A percentile compares a stretch with the other conserved stretches of the same genome.
Evolutionary conservation across 164 flowering plant genomes (phyloP).

Genomic region (Houttuynia cordata): DNA sequence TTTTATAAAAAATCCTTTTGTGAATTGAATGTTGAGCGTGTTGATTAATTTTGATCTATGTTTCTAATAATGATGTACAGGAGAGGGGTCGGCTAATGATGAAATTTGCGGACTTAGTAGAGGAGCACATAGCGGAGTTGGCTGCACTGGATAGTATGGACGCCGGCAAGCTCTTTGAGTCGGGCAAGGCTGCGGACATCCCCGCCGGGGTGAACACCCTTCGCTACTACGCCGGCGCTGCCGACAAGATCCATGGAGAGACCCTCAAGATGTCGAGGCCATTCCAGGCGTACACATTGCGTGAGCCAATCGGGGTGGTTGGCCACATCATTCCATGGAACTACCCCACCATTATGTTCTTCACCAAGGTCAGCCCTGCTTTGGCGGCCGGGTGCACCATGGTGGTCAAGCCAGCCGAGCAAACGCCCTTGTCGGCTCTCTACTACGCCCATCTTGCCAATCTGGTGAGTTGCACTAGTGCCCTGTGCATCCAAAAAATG

Average conservation of each 20-base stretch:
- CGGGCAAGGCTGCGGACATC: conserved; percentile 32
- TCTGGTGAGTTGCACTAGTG: conserved; percentile 24
- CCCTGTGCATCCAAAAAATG: too few relatives aligned
- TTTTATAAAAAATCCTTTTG: too few relatives aligned
- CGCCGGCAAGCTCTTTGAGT: conserved; percentile 44
- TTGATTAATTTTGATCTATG: too few relatives aligned
- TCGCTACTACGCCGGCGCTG: conserved; percentile 79
- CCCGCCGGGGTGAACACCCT: conserved; percentile 27
- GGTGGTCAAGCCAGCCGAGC: conserved; percentile 85
- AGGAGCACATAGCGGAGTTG: conserved; percentile 47
- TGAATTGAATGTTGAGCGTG: too few relatives aligned
- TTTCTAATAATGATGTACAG: conserved; percentile 14
- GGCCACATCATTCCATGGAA: conserved; percentile 80
- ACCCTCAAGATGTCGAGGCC: conserved; percentile 47
- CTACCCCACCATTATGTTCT: conserved; percentile 25
- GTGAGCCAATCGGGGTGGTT: conserved; percentile 75
- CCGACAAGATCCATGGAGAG: conserved; percentile 76
- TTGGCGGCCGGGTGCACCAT: conserved; percentile 86
- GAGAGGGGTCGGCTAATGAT: conserved; percentile 49
- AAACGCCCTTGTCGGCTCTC: conserved; percentile 67
- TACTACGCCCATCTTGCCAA: conserved; percentile 69
- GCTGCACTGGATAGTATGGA: conserved; percentile 54
- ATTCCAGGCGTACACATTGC: conserved; percentile 53
- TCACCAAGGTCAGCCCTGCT: conserved; percentile 52
- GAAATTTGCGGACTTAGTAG: conserved; percentile 65